These are phyloP conservation scores for Ceratocystis lukuohia DNA, from an alignment of 2,329 filamentous ascomycete genomes.

Conservation along the genomic window DNA sequence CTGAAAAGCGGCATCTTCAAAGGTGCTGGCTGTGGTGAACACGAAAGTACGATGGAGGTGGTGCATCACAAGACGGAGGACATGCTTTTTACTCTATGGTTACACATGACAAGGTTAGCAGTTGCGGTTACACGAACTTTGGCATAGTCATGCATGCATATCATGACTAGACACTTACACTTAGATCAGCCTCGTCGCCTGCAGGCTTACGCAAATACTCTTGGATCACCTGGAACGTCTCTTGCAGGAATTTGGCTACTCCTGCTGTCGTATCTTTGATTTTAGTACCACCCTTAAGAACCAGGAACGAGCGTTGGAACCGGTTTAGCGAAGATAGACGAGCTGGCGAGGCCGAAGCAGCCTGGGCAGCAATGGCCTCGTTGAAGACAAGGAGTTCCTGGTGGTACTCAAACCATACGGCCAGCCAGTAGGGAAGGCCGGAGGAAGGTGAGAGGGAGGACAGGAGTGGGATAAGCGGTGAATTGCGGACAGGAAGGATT, in stretches of 20 bases:
- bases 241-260: constrained; percentile 37
- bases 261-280: constrained; percentile 48
- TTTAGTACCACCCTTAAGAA: constrained; percentile 40
- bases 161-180: constrained; percentile 12
- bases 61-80: constrained; percentile 32
- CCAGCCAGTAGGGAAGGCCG: constrained; percentile 35
- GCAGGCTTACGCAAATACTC: constrained; percentile 29
- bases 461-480: constrained; percentile 36
- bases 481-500: constrained; percentile 47
- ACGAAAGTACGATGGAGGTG: constrained; percentile 43
- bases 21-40: constrained; percentile 33
- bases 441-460: constrained; percentile 33
- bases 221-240: constrained; percentile 29
- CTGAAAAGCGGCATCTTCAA: constrained; percentile 52
- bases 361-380: constrained; percentile 31
- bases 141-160: neutral
- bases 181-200: constrained; percentile 8
- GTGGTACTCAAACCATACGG: constrained; percentile 38
- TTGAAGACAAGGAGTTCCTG: constrained; percentile 33
- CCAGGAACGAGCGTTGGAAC: constrained; percentile 46
- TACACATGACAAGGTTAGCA: neutral
- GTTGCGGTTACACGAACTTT: neutral
- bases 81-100: constrained; percentile 19
- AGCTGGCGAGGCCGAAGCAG: constrained; percentile 31
- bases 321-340: constrained; percentile 44